These are phyloP conservation scores for Ophiocordyceps robertsii DNA, from an alignment of 2,329 filamentous ascomycete species.

Conservation along the genomic window DNA sequence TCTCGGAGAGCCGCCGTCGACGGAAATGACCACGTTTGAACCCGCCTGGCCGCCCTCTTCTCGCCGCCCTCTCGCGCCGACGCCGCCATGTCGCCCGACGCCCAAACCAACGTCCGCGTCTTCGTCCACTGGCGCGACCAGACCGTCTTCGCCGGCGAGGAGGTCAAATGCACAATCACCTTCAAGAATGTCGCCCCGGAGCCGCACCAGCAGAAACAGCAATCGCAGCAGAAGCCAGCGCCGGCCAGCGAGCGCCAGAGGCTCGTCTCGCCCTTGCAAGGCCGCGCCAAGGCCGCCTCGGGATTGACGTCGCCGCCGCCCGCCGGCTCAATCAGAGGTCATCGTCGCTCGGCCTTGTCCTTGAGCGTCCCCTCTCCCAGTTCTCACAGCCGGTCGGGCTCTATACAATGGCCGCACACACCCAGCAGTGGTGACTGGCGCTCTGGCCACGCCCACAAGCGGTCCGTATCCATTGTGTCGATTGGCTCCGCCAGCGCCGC, in stretches of 20 bases:
- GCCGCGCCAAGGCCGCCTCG: conserved; percentile 26
- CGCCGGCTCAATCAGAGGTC: conserved; percentile 33
- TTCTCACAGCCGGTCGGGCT: conserved; percentile 30
- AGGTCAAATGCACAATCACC: conserved; percentile 88
- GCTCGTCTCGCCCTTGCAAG: conserved; percentile 28
- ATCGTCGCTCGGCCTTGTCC: conserved; percentile 52
- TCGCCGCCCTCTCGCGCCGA: conserved; percentile 17
- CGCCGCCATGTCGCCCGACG: conserved; percentile 34
- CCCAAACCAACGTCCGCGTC: conserved; percentile 67
- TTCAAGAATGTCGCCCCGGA: conserved; percentile 71
- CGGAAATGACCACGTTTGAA: conserved; percentile 17
- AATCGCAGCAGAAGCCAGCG: conserved; percentile 10
- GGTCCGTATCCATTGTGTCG: conserved; percentile 73
- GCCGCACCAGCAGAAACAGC: conserved; percentile 16
- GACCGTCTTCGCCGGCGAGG: conserved; percentile 91
- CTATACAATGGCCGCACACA: conserved; percentile 32
- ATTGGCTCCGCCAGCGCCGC: conserved; percentile 44
- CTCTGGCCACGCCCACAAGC: conserved; percentile 49
- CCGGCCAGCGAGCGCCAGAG: conserved; percentile 18
- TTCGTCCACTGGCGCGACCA: conserved; percentile 91
- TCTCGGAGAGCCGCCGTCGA: conserved; percentile 4
- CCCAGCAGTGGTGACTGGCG: conserved; percentile 15
- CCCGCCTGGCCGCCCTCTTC: conserved; percentile 9
- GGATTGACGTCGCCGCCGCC: conserved; percentile 31
- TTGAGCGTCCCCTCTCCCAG: conserved; percentile 37